Evolutionary conservation across 257 asterid species (phyloP), one percentile per base, ranked within the genome.

Genomic region (Cordia subcordata): DNA sequence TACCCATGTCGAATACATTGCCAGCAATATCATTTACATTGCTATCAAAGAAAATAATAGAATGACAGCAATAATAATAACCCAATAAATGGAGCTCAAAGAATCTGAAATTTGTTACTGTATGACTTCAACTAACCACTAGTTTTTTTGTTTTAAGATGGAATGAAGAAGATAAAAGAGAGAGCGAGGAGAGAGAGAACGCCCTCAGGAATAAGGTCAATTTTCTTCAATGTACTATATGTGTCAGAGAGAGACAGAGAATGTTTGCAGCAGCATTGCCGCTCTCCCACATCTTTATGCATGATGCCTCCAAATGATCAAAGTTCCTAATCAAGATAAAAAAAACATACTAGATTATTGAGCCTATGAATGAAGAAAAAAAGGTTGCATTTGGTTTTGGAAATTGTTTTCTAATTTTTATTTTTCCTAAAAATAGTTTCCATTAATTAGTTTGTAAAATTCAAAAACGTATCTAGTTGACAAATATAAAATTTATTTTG

Each of bases 221-320:
- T 42, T 11, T 42, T 14, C 15, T 42, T 42, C 35, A 27, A 27
- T 42, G 47, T 42, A 10, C 1, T 42, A 4, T 42, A 10, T 42
- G 15, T 42, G 12, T 3, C 47, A 42, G 12, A 11, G 14, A 42
- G 47, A 8, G 15, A 42, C 4, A 10, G 47, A 42, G 47, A 42
- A 11, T 42, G 47, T 10, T n/a, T 42, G 15, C 14, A 42, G 47
- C 12, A 42, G 47, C 2, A 10, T 42, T 4, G 47, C 47, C 4
- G 47, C 50, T 53, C 59, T 49, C 62, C 17, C 62, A 44, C 53
- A 64, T 45, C 42, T 50, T 23, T 14, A 14, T 35, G 42, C 58
- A 44, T 51, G 40, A 50, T 23, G 18, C 22, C 58, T 60, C 47
- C 47, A 42, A 42, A 42, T 14, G 15, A 42, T 42, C 47, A 10